These are phyloP conservation scores for Silene noctiflora DNA, from an alignment of 179 eudicot species.

Conservation along the genomic window DNA sequence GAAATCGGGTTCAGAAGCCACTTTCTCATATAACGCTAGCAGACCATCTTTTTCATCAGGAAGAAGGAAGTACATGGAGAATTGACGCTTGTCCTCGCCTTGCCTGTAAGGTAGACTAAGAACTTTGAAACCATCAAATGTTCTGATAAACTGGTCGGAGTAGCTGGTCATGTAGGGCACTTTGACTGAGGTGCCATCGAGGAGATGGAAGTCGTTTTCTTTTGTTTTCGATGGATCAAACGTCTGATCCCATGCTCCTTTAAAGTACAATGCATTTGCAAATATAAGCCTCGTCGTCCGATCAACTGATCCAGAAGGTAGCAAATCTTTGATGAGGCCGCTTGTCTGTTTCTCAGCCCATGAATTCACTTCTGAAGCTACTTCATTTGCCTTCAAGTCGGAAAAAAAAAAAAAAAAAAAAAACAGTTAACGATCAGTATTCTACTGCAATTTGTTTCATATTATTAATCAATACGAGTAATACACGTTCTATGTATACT, in stretches of 20 bases:
- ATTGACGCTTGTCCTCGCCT: constrained; percentile 61
- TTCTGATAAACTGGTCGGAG: constrained; percentile 39
- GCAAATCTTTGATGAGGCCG: constrained; percentile 64
- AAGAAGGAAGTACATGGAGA: constrained; percentile 70
- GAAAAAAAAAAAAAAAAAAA: constrained; percentile 3
- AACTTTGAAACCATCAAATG: constrained; percentile 60
- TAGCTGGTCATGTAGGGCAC: constrained; percentile 80
- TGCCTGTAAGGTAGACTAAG: constrained; percentile 61
- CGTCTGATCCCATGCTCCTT: constrained; percentile 65
- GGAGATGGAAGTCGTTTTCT: constrained; percentile 64
- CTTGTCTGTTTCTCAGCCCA: constrained; percentile 76
- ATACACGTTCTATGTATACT: no score
- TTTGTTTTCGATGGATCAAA: constrained; percentile 53
- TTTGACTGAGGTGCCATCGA: constrained; percentile 50
- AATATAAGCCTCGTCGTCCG: constrained; percentile 54
- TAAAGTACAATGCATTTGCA: constrained; percentile 75
- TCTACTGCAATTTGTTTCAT: not conserved
- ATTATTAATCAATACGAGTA: no score
- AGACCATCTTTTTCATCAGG: constrained; percentile 66
- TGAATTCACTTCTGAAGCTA: constrained; percentile 48
- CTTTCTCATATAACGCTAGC: constrained; percentile 38
- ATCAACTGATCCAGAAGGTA: constrained; percentile 59
- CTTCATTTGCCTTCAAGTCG: constrained; percentile 53
- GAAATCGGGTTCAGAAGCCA: constrained; percentile 49
- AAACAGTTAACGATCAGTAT: not conserved